Conservation (phyloP, 345 rosid species). For the Iberis pinnata region DNA sequence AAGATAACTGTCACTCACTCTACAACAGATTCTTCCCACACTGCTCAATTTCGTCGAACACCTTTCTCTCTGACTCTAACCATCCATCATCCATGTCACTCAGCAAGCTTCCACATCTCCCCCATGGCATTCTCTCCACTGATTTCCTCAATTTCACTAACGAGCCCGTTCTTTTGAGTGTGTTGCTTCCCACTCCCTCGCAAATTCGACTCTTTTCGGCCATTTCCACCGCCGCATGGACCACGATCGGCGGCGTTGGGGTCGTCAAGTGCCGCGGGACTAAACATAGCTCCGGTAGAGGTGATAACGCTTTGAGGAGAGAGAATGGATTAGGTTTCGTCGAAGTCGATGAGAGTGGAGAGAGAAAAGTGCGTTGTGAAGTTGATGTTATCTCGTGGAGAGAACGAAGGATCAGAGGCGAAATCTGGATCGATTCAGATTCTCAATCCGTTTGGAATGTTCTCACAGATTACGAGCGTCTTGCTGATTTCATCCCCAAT, state of each 20-base stretch:
- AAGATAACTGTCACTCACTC: background rate
- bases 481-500: conserved; percentile 88
- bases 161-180: conserved; percentile 17
- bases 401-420: conserved; percentile 69
- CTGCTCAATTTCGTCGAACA: conserved; percentile 11
- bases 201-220: conserved; percentile 19
- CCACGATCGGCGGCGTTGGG: conserved; percentile 16
- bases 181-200: conserved; percentile 9
- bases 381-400: conserved; percentile 91
- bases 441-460: conserved; percentile 70
- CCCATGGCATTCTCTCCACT: conserved; percentile 27
- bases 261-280: conserved; percentile 14
- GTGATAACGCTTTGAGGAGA: conserved; percentile 12
- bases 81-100: conserved; percentile 22
- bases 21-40: too few species aligned
- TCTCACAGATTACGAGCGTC: conserved; percentile 89
- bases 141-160: background rate
- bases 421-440: conserved; percentile 54
- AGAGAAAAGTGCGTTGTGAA: conserved; percentile 57
- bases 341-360: conserved; percentile 38
- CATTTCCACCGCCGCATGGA: conserved; percentile 1
- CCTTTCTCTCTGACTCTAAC: too few species aligned
- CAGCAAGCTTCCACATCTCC: conserved; percentile 23
- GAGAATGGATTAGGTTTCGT: conserved; percentile 19
- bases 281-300: conserved; percentile 11